These are phyloP conservation scores for Rhizophora apiculata DNA, from an alignment of 345 rosid genomes.

Conservation along the genomic window DNA sequence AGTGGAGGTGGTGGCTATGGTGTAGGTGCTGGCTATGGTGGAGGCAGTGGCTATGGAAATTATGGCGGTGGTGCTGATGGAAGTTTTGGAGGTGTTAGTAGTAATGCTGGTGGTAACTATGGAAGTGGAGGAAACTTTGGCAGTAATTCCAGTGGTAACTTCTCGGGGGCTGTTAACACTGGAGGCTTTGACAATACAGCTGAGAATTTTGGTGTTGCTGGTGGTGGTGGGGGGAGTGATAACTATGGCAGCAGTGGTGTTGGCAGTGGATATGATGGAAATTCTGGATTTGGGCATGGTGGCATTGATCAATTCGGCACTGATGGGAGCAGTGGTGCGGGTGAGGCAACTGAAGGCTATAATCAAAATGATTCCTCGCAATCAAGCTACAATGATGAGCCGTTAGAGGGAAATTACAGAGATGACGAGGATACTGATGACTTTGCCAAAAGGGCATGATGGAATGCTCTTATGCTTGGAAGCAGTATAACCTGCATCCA, in stretches of 20 bases:
- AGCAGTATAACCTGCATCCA: slow-evolving; percentile 3
- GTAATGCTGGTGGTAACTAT: background rate
- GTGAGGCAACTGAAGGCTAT: slow-evolving; percentile 27
- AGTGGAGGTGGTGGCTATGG: slow-evolving; percentile 27
- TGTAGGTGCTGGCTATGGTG: slow-evolving; percentile 4
- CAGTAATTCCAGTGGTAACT: background rate
- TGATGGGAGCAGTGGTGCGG: slow-evolving; percentile 14
- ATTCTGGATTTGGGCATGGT: slow-evolving; percentile 2
- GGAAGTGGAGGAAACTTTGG: background rate
- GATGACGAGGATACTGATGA: slow-evolving; percentile 36
- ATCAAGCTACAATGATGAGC: background rate
- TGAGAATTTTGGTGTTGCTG: slow-evolving; percentile 8
- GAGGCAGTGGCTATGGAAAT: slow-evolving; percentile 30
- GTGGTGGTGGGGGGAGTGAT: background rate
- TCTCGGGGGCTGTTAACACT: background rate
- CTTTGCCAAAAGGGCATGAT: slow-evolving; percentile 72
- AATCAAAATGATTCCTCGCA: slow-evolving; percentile 9
- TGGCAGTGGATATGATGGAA: slow-evolving; percentile 1
- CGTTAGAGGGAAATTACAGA: slow-evolving; percentile 27
- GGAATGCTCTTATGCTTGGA: background rate
- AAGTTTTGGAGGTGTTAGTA: slow-evolving; percentile 1
- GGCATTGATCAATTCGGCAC: slow-evolving; percentile 30
- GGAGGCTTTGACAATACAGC: slow-evolving; percentile 10
- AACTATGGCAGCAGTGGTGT: slow-evolving; percentile 22
- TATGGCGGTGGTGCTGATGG: slow-evolving; percentile 11